Percentiles rank a stretch among this genome's conserved stretches.
Conservation (phyloP, 2,329 filamentous ascomycete genomes). For the Ophiosphaerella herpotricha region DNA sequence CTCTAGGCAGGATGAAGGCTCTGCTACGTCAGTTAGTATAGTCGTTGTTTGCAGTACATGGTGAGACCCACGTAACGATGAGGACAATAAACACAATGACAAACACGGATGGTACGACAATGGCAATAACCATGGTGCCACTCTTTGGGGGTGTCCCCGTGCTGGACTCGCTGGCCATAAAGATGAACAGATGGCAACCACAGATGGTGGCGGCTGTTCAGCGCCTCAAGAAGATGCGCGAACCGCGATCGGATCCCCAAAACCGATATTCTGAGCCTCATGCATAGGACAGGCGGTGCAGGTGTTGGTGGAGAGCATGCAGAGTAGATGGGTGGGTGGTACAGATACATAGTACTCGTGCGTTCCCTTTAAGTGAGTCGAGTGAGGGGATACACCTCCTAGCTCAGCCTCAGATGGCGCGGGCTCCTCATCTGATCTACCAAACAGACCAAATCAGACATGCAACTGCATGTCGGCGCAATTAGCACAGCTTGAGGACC, state of each 20-base stretch:
- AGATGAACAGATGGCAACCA: not conserved
- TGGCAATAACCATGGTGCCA: constrained; percentile 31
- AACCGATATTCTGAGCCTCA: constrained; percentile 13
- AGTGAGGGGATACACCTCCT: no score
- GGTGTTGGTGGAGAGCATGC: constrained; percentile 5
- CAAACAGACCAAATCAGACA: no score
- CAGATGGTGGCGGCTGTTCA: not conserved
- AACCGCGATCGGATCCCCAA: constrained; percentile 5
- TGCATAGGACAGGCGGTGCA: constrained; percentile 19
- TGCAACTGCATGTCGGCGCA: no score
- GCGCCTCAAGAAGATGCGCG: constrained; percentile 2
- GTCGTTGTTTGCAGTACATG: not conserved
- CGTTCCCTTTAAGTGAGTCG: no score
- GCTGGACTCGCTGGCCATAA: constrained; percentile 21
- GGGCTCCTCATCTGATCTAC: no score
- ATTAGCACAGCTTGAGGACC: no score
- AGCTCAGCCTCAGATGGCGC: no score
- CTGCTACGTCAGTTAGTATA: constrained; percentile 20
- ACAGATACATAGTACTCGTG: no score
- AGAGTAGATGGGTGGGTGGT: constrained; percentile 1
- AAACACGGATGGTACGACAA: constrained; percentile 39
- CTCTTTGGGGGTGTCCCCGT: constrained; percentile 5
- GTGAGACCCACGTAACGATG: constrained; percentile 28
- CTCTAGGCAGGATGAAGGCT: constrained; percentile 26
- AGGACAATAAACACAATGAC: constrained; percentile 36